A percentile compares a stretch with the other conserved stretches of the same genome.
phyloP scores from a whole-genome alignment of 1,139 yeast genomes.

The Kodamaea alishanica region DNA sequence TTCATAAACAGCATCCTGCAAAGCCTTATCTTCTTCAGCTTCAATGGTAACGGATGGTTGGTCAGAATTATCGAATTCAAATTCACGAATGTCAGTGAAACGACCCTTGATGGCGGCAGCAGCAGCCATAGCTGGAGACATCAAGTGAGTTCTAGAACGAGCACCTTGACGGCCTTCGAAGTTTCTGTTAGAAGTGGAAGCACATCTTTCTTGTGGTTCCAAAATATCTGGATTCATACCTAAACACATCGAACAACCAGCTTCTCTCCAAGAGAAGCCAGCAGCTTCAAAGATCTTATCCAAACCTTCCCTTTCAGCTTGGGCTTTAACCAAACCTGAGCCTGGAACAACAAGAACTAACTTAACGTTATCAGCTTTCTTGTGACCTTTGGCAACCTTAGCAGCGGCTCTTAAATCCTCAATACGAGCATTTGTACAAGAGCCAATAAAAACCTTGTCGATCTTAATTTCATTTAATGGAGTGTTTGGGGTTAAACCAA shows the following conservation, averaged over 20 bases:
- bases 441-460: conserved; percentile 95
- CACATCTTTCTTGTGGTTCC: conserved; percentile 94
- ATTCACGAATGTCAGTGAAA: conserved; percentile 85
- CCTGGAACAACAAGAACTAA: conserved; percentile 95
- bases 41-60: conserved; percentile 60
- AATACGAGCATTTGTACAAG: conserved; percentile 96
- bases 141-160: conserved; percentile 88
- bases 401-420: conserved; percentile 98
- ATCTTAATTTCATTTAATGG: conserved; percentile 68
- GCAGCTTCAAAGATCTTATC: conserved; percentile 88
- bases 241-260: conserved; percentile 98
- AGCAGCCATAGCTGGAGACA: conserved; percentile 99
- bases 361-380: conserved; percentile 76
- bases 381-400: conserved; percentile 83
- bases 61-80: conserved; percentile 56
- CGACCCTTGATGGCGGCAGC: conserved; percentile 95
- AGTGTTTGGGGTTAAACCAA: conserved; percentile 84
- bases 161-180: conserved; percentile 99
- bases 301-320: conserved; percentile 93
- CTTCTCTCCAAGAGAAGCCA: conserved; percentile 98
- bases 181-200: conserved; percentile 97
- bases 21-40: conserved; percentile 52
- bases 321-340: conserved; percentile 86
- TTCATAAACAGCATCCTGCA: conserved; percentile 66
- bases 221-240: conserved; percentile 99